A percentile compares a stretch with the other conserved stretches of the same genome.
Conservation (phyloP, 1,284 basidiomycete genomes). For the Fomitopsis schrenkii region DNA sequence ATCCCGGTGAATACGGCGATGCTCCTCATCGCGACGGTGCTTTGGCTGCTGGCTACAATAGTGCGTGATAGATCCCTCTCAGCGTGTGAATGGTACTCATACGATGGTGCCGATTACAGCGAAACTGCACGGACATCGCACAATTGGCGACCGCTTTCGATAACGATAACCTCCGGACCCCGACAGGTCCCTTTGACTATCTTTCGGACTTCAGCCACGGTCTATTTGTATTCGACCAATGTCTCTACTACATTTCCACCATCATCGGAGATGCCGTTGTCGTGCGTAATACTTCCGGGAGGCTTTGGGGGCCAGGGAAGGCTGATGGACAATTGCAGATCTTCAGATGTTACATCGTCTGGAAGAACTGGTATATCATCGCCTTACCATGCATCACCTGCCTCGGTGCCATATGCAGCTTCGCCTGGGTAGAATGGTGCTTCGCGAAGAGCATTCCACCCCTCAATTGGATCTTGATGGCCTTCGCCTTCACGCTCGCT, state of each 20-base stretch:
- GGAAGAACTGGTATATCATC: background rate
- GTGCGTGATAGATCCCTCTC: background rate
- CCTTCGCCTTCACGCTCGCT: background rate
- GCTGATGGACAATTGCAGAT: background rate
- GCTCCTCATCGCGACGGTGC: background rate
- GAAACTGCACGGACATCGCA: background rate
- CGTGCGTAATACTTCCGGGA: background rate
- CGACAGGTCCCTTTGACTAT: background rate
- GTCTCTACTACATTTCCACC: background rate
- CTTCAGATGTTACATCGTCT: background rate
- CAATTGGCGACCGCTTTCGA: background rate
- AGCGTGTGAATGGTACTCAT: background rate
- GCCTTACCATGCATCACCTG: background rate
- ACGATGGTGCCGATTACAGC: background rate
- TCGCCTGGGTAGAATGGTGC: background rate
- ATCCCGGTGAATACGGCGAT: background rate
- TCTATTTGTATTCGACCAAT: background rate
- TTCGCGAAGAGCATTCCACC: background rate
- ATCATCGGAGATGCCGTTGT: background rate
- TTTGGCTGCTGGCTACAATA: conserved; percentile 1
- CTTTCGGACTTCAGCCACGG: background rate
- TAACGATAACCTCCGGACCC: background rate
- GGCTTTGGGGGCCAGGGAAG: background rate
- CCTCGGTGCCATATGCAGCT: background rate
- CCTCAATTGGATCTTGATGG: background rate